Base-by-base conservation (phyloP, 1,139 yeast species). In the Debaryomycetaceae sp. region DNA sequence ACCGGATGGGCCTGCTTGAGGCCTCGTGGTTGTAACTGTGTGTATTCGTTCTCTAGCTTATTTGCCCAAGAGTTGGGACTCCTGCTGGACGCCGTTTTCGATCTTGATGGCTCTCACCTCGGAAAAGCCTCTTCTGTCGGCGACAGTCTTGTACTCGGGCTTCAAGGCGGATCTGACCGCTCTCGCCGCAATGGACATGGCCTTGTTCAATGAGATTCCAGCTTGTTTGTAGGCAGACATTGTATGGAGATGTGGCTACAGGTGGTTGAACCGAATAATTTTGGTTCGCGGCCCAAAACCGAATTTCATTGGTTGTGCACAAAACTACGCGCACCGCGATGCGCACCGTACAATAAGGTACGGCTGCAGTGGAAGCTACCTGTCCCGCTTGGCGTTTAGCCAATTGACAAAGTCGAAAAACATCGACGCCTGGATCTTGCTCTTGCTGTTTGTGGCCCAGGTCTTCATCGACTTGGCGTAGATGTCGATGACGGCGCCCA, bases 161-260 rank as follows among this genome's bases (percentile, higher is more conserved):
- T 91, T 91, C 59, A 91, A 77, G 34, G 96, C 82, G 50, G 75
- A 71, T 71, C 97, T 88, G 53, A 86, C 75, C 42, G 95, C 76
- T 59, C 78, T 80, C 57, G 96, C 95, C 49, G 96, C 85, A 56
- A 91, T 75, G 48, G 95, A 78, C 62, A 89, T 72, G 65, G 91
- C 91, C 63, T 81, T 84, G 83, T 85, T 85, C 71, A 83, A 78
- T 46, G 89, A 74, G 55, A 82, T 75, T 54, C 93, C 93, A 50
- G 89, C 91, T 71, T 82, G 83, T 73, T 82, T 81, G 83, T 83
- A 80, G 59, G 78, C 74, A 56, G 86, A 74, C 85, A 79, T 78
- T 39, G 44, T 61, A 16, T 15, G 23, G 15, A 18, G 11, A 16
- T 13, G 9, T 22, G 14, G 25, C 14, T 22, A 12, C 12, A 6